phyloP scores from a whole-genome alignment of 306 rosid species.

The Geum urbanum region DNA sequence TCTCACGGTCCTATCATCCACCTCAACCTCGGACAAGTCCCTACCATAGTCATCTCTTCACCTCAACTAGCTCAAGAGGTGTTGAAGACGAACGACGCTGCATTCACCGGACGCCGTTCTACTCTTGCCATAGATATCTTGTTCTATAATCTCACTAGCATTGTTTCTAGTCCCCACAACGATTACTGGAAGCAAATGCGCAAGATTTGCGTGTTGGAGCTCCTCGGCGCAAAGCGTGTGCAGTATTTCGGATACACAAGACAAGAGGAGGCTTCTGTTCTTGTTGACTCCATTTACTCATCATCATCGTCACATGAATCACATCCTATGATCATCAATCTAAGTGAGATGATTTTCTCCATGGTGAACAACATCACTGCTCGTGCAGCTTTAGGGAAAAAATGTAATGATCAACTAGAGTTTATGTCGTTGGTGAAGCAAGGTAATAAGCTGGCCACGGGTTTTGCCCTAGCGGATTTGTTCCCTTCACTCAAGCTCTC shows the following conservation, averaged over 20 bases:
- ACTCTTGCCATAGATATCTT: background rate
- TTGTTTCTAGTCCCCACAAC: background rate
- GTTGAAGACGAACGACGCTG: constrained; percentile 9
- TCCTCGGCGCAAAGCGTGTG: background rate
- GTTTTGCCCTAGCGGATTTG: constrained; percentile 2
- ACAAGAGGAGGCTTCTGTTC: constrained; percentile 8
- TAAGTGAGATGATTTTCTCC: background rate
- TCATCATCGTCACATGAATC: background rate
- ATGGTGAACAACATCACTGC: background rate
- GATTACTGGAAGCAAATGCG: background rate
- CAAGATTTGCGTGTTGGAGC: background rate
- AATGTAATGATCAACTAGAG: constrained; percentile 1
- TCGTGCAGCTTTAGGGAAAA: background rate
- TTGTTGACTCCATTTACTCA: background rate
- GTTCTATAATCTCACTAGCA: background rate
- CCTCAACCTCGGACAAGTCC: constrained; percentile 1
- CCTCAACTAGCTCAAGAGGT: constrained; percentile 10
- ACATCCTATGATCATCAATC: background rate
- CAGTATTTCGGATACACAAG: background rate
- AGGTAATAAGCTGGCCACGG: background rate
- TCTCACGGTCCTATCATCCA: constrained; percentile 12
- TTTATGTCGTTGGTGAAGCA: constrained; percentile 3
- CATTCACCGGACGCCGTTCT: background rate
- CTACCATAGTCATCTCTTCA: constrained; percentile 5
- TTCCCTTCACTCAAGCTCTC: constrained; percentile 18